Evolutionary conservation across 805 yeast species (phyloP).

Genomic region (Candida ipomoeae): DNA sequence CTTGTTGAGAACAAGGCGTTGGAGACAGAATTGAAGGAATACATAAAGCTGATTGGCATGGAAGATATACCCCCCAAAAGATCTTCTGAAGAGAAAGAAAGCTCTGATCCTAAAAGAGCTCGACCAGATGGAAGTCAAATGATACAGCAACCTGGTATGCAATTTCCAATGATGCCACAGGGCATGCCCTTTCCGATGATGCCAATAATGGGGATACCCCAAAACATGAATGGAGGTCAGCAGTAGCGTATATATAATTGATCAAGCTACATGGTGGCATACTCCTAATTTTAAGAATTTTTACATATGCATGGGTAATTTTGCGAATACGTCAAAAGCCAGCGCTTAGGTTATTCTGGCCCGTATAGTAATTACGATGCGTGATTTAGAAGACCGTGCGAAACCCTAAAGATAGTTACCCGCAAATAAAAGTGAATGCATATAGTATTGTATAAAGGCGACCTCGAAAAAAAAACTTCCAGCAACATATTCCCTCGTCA

Average conservation of each 20-base stretch:
- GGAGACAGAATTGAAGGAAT: slow-evolving; percentile 51
- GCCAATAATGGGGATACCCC: slow-evolving; percentile 18
- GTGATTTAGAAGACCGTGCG: not conserved
- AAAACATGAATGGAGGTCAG: slow-evolving; percentile 8
- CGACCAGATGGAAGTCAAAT: slow-evolving; percentile 15
- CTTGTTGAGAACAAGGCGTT: slow-evolving; percentile 59
- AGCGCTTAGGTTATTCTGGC: not conserved
- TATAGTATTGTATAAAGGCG: slow-evolving; percentile 1
- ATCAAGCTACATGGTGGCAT: not conserved
- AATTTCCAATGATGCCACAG: slow-evolving; percentile 15
- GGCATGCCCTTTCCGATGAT: slow-evolving; percentile 18
- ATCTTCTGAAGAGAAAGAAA: slow-evolving; percentile 15
- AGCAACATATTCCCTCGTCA: not conserved
- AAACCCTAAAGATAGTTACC: slow-evolving; percentile 10
- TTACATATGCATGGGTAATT: not conserved
- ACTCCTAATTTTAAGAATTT: not conserved
- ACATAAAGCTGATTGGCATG: slow-evolving; percentile 38
- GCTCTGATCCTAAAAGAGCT: slow-evolving; percentile 25
- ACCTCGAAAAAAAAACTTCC: slow-evolving; percentile 4
- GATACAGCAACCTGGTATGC: slow-evolving; percentile 12
- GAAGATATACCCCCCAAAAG: slow-evolving; percentile 26
- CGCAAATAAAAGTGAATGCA: slow-evolving; percentile 6
- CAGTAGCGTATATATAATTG: not conserved
- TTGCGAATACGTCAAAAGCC: not conserved
- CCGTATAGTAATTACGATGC: not conserved